Evolutionary conservation across 2,329 filamentous ascomycete genomes (phyloP), one percentile per base, ranked within the genome.

Genomic region (Diaporthe vexans): DNA sequence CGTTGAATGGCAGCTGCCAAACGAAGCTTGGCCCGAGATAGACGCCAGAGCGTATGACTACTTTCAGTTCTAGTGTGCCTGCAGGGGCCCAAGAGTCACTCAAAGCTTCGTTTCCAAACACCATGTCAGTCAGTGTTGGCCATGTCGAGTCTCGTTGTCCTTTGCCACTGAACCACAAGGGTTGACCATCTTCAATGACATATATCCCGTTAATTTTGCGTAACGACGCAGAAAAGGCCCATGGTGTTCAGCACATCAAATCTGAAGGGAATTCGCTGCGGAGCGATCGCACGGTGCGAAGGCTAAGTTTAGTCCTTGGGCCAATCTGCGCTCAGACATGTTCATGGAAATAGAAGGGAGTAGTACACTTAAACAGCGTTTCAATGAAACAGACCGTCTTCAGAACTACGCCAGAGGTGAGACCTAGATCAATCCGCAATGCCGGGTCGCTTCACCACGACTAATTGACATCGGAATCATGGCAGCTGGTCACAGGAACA

Each of bases 301-400:
- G 21, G 29, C 46, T 26, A 8, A 11, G 29, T 52, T 33, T 51
- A 35, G 43, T 17, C 9, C n/a, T 21, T 17, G 19, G 17, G 15
- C n/a, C 43, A 48, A 48, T 17, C 26, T 37, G 63, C 46, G 46
- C 63, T 52, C 63, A 67, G 63, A 67, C 48, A 19, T 24, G 9
- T 67, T 52, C n/a, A 3, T 19, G 21, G 6, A 52, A 15, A 21
- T 15, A 37, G 19, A 26, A 19, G 37, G 4, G 29, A 67, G 17
- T 35, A n/a, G 52, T 51, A 29, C 29, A 2, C 24, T 48, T 33
- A 24, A 24, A 11, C 63, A 15, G 46, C 33, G 2, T 11, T 67
- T 26, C n/a, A 29, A 52, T 67, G 63, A 52, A 52, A 52, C 61
- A 37, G 33, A 24, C 46, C 13, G 51, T 26, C 29, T 26, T 52